A percentile compares a stretch with the other conserved stretches of the same genome.
Evolutionary conservation across 2,329 filamentous ascomycete species (phyloP).

Genomic region (Didymella glomerata): DNA sequence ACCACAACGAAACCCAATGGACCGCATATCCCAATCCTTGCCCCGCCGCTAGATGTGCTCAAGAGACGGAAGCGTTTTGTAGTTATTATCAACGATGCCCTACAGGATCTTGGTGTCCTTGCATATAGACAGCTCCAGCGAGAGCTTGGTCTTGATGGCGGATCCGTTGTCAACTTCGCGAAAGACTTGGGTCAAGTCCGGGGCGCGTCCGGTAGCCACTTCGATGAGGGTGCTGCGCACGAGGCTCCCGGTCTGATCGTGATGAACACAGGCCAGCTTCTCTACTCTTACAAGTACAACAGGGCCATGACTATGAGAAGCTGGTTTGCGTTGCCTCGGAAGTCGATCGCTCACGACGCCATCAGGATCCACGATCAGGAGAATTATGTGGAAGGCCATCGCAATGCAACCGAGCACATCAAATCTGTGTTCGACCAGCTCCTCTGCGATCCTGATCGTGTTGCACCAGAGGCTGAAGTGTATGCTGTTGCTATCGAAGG

Average conservation of each 20-base stretch:
- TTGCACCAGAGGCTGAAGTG: conserved; percentile 62
- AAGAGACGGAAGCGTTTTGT: conserved; percentile 68
- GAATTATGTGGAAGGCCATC: conserved; percentile 71
- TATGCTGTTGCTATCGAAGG: conserved; percentile 77
- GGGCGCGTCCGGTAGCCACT: conserved; percentile 6
- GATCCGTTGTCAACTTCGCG: conserved; percentile 74
- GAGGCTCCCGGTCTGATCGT: conserved; percentile 65
- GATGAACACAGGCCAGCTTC: conserved; percentile 78
- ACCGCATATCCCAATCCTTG: conserved; percentile 75
- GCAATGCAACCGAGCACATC: conserved; percentile 68
- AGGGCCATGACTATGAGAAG: conserved; percentile 66
- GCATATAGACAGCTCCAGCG: conserved; percentile 73
- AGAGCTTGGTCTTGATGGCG: conserved; percentile 71
- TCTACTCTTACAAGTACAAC: conserved; percentile 74
- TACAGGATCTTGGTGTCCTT: conserved; percentile 78
- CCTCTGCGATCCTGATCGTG: conserved; percentile 57
- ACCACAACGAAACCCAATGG: conserved; percentile 49
- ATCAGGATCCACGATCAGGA: conserved; percentile 60
- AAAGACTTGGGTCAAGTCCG: conserved; percentile 53
- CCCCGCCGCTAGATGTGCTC: conserved; percentile 62
- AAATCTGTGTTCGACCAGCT: conserved; percentile 71
- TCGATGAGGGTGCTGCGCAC: conserved; percentile 32
- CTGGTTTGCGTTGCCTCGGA: conserved; percentile 68
- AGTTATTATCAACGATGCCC: conserved; percentile 79
- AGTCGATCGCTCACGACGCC: conserved; percentile 66